phyloP scores from a whole-genome alignment of 805 yeast species.

The Candida odintsovae region DNA sequence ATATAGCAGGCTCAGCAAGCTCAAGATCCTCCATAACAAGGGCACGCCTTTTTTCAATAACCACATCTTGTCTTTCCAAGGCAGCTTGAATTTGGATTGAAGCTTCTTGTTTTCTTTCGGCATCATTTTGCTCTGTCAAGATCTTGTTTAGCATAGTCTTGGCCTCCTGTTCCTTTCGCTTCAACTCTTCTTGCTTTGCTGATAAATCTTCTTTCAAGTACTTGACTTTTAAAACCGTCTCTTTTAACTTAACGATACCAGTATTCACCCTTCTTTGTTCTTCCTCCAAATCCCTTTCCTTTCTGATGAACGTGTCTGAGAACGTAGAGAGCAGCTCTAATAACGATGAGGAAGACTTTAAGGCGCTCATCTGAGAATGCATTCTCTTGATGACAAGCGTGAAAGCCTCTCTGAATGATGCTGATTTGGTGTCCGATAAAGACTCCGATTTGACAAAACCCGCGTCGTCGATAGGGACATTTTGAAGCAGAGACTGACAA shows the following conservation, averaged over 20 bases:
- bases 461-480: conserved; percentile 49
- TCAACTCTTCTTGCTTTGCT: conserved; percentile 43
- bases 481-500: conserved; percentile 34
- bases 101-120: conserved; percentile 85
- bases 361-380: background rate
- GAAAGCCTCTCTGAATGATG: background rate
- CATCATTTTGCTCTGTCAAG: conserved; percentile 83
- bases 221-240: conserved; percentile 69
- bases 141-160: conserved; percentile 64
- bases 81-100: conserved; percentile 71
- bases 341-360: conserved; percentile 48
- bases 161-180: conserved; percentile 61
- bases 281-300: conserved; percentile 48
- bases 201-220: conserved; percentile 50
- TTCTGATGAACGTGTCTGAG: conserved; percentile 32
- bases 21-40: conserved; percentile 61
- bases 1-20: conserved; percentile 75
- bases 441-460: conserved; percentile 32
- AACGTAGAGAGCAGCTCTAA: conserved; percentile 46
- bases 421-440: background rate
- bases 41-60: conserved; percentile 47
- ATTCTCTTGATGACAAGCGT: background rate
- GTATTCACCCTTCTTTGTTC: conserved; percentile 64
- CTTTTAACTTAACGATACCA: conserved; percentile 73
- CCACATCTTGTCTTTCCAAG: conserved; percentile 58